Base-by-base conservation (phyloP, 2,329 filamentous ascomycete species). In the Calonectria naviculata region DNA sequence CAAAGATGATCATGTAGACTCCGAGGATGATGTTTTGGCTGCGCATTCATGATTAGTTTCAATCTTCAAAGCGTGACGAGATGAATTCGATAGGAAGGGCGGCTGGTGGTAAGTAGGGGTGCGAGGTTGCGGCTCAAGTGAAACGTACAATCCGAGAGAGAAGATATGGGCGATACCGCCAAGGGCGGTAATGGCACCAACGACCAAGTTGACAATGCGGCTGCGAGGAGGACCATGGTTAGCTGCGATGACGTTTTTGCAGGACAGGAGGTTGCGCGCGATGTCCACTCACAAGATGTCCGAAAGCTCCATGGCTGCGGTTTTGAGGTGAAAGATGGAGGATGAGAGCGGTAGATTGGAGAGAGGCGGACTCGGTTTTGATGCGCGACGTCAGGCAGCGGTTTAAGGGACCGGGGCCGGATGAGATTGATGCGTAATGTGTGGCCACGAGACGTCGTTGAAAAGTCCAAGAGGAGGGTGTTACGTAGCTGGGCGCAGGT, bases 161-260 rank as follows among this genome's bases (percentile, higher is more conserved):
- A 94, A 93, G 85, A 95, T 92, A 80, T 94, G 91, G 73, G 88
- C 88, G 80, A 95, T 88, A 79, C 95, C 96, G 75, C 95, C 96
- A 58, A 98, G 88, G 58, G 97, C 87, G 91, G 98, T 97, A 76
- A 98, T 89, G 77, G 93, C 93, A 79, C 93, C 97, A 74, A 97
- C 92, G 79, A 88, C 94, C 84, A 99, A 88, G 89, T 99, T 99
- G 83, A 97, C 94, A 81, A 98, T 91, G 81, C 97, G 97, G 87
- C 97, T 98, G 83, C 71, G 77, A 70, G 72, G 78, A 67, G 74
- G 36, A 67, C 58, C 74, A 78, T 72, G 61, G 79, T 86, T 81
- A 87, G 84, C 81, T 71, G 72, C 81, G 68, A 70, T 70, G 66
- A 68, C 54, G 29, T 34, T 66, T 36, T 36, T 64, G 56, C 5